A percentile compares a stretch with the other conserved stretches of the same genome.
Evolutionary conservation across 2,329 filamentous ascomycete genomes (phyloP).

Genomic region (Nakataea oryzae): DNA sequence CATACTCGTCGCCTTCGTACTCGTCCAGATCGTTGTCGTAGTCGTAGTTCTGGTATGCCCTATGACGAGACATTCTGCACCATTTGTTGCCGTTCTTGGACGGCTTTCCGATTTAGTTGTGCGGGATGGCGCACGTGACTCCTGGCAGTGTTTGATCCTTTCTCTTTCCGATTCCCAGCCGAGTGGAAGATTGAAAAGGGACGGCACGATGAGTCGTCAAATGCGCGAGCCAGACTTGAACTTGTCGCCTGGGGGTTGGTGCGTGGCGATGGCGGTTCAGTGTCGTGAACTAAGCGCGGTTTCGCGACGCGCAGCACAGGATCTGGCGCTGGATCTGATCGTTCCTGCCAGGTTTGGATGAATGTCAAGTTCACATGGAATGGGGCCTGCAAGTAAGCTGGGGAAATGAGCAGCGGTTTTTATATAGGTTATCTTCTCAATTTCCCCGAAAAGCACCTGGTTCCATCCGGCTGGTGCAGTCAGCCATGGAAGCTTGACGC

Average conservation of each 20-base stretch:
- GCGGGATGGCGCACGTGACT: too few relatives aligned
- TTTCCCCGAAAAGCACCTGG: neutral
- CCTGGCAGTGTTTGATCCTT: neutral
- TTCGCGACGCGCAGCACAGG: neutral
- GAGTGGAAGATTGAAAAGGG: neutral
- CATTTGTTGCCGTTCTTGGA: neutral
- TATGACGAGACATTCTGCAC: slow-evolving; percentile 32
- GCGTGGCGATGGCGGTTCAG: too few relatives aligned
- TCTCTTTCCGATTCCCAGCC: too few relatives aligned
- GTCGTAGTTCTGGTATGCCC: slow-evolving; percentile 34
- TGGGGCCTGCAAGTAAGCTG: neutral
- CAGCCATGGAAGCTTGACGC: neutral
- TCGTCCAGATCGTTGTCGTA: slow-evolving; percentile 41
- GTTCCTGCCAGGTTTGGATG: neutral
- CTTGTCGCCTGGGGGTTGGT: neutral
- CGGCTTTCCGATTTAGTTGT: neutral
- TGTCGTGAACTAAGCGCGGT: too few relatives aligned
- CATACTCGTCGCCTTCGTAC: slow-evolving; percentile 33
- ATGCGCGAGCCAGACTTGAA: neutral
- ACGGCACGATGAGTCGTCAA: neutral
- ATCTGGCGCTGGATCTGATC: neutral
- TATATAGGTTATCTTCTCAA: neutral
- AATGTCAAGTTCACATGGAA: neutral
- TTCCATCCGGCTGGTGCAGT: neutral
- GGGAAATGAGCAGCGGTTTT: neutral